Base-by-base conservation (phyloP, 768 basidiomycete species). In the Mrakia hoshinonis region DNA sequence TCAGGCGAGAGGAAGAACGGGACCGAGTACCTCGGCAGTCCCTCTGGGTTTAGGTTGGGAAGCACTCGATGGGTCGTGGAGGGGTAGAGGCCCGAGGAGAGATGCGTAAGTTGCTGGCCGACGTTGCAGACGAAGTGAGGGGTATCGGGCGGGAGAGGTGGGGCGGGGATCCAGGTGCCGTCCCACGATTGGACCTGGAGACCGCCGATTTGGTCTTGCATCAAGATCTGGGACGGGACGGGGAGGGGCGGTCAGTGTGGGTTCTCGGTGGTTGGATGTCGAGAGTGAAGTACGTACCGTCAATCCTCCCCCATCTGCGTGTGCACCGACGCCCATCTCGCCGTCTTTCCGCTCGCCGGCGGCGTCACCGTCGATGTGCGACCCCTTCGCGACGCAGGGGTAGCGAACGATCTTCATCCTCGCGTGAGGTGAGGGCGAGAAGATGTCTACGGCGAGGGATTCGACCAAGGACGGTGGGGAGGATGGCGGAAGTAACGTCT, bases 1-100 rank as follows among this genome's bases (percentile, higher is more conserved):
- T 61, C 58, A 4, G 58, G 58, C 5, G 58, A 61, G 58, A 61
- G 58, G 36, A 61, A 61, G 58, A 61, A 61, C 18, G 58, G 58
- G 58, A 61, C 36, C 15, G 58, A 61, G 36, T 22, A 61, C 18
- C 58, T 29, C 15, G 58, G 36, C 22, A 61, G 58, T 29, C 11
- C 13, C 9, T 22, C 13, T 9, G 58, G 36, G 34, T 61, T 61
- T 22, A 22, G 58, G 20, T 61, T 61, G 12, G 58, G 36, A 18
- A 61, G 34, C 5, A 61, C 58, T 22, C 58, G 58, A 12, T 61
- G 58, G 13, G 58, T 61, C 9, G 58, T 61, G 3, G 58, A 61
- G 10, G 58, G 58, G 36, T 61, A 61, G 36, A 61, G 36, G 58
- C 36, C 34, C 2, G 36, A 39, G 58, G 58, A 61, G 20, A 61